Base-by-base conservation (phyloP, 2,329 filamentous ascomycete genomes). In the Aspergillus proliferans region DNA sequence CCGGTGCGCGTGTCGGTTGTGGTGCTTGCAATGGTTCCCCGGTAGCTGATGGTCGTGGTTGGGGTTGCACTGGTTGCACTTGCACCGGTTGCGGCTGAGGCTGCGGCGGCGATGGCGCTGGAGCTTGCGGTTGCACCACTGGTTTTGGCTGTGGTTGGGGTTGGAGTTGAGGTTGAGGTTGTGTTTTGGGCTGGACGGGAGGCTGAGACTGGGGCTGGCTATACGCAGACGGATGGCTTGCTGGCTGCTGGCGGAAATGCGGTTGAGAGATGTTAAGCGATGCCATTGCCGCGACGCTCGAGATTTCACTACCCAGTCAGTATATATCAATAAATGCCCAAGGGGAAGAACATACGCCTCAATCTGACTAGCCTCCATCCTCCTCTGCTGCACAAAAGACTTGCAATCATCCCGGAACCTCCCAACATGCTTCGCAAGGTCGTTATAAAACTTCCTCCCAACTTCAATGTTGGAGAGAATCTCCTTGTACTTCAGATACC, bases 401-500 rank as follows among this genome's bases (percentile, higher is more conserved):
- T 81, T 81, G 50, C 84, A 84, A 33, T 88, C 87, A 57, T 96
- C 92, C 15, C 90, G 79, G 66, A 96, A 97, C 8, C 85, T 78
- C 34, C 83, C 85, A 1, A 95, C 87, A 53, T 97, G 90, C 69
- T 86, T 88, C 43, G 87, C 88, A 4, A 98, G 78, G 63, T 97
- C 91, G 58, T 98, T 98, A 74, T 97, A 98, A 66, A 98, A 98
- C 66, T 93, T 96, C 47, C 92, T 79, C 0, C 89, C 93, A 0
- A 87, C 88, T 56, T 97, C 92, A 2, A 96, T 78, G 63, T 97
- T 95, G 56, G 82, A 88, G 49, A 95, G 83, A 49, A 97, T 88
- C 67, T 98, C 92, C 71, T 95, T 95, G 75, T 97, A 97, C 71
- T 92, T 94, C 69, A 90, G 84, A 66, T 95, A 97, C 0, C 89